These are phyloP conservation scores for Bigelowiella natans DNA, from an alignment of 78 protist genomes.

Conservation along the genomic window DNA sequence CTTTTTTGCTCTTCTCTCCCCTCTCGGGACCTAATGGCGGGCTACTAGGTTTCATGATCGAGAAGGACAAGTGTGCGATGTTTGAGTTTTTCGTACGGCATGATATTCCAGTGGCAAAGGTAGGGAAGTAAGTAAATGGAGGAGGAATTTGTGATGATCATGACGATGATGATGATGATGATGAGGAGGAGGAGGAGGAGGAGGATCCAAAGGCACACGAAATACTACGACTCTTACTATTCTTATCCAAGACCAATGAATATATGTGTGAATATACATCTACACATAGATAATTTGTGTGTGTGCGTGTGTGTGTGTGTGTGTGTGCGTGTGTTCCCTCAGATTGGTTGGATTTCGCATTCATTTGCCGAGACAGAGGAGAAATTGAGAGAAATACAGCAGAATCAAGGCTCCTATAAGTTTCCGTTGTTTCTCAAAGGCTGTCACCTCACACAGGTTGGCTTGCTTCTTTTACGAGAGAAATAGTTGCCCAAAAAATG, in stretches of 20 bases:
- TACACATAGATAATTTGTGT: background rate
- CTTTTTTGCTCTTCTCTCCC: too few species aligned
- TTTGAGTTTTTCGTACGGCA: background rate
- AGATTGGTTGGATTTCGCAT: background rate
- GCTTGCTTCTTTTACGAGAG: too few species aligned
- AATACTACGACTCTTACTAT: too few species aligned
- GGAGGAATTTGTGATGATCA: too few species aligned
- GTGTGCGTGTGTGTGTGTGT: background rate
- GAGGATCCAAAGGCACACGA: too few species aligned
- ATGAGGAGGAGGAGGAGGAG: too few species aligned
- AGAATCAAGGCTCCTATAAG: background rate
- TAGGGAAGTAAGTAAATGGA: too few species aligned
- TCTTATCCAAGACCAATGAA: background rate
- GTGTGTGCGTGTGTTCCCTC: background rate
- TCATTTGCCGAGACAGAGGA: background rate
- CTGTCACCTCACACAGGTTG: background rate
- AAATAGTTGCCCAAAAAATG: too few species aligned
- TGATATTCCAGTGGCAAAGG: too few species aligned
- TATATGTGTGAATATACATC: background rate
- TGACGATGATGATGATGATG: too few species aligned
- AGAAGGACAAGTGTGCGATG: background rate
- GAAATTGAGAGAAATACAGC: background rate
- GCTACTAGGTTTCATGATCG: background rate
- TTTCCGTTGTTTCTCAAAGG: background rate
- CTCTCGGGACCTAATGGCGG: too few species aligned